Conservation (phyloP, 345 rosid species). For the Lenwebbia sp. region DNA sequence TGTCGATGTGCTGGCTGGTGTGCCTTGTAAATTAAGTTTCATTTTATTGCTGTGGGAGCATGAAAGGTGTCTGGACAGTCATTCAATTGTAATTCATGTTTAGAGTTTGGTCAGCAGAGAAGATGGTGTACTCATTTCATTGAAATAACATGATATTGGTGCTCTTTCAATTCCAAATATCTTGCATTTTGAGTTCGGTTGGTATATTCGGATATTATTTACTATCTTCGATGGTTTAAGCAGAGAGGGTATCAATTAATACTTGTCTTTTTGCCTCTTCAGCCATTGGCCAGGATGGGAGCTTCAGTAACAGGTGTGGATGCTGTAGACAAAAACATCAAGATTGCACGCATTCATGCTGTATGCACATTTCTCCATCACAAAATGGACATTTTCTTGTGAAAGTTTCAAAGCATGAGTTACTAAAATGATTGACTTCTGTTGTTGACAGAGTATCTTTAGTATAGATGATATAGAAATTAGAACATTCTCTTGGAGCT, state of each 20-base stretch:
- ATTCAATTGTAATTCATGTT: not conserved
- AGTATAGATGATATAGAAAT: not conserved
- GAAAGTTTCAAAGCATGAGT: not conserved
- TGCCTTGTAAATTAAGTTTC: not conserved
- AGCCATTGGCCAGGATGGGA: slow-evolving; percentile 99
- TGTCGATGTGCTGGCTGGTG: not conserved
- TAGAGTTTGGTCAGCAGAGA: not conserved
- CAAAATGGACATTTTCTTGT: not conserved
- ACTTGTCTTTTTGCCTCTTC: slow-evolving; percentile 9
- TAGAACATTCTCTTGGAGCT: not conserved
- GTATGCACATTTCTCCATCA: slow-evolving; percentile 25
- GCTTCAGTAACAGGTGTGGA: slow-evolving; percentile 89
- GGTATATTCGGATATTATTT: not conserved
- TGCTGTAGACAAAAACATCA: slow-evolving; percentile 86
- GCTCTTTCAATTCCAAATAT: not conserved
- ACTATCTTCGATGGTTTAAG: not conserved
- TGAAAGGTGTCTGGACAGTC: not conserved
- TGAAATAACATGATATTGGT: not conserved
- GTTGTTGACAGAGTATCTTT: not conserved
- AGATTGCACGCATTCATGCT: slow-evolving; percentile 87
- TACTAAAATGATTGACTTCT: not conserved
- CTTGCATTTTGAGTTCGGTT: not conserved
- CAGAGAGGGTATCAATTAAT: not conserved
- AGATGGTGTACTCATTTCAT: not conserved
- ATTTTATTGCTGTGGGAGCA: not conserved